Evolutionary conservation across 2,329 filamentous ascomycete genomes (phyloP).

Genomic region (Epichloe hybrida): DNA sequence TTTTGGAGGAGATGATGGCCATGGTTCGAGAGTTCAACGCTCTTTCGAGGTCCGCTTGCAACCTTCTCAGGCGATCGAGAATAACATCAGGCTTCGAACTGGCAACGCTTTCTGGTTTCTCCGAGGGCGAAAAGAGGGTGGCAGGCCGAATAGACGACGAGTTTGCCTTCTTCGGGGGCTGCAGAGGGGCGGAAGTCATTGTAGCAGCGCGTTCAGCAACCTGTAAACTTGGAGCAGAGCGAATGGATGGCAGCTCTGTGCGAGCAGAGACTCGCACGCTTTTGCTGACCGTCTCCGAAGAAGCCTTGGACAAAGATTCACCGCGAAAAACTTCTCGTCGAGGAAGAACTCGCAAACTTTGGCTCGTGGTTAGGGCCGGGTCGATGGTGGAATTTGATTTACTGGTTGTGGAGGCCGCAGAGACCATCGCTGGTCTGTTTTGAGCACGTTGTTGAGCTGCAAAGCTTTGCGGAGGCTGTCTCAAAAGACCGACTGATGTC

Average conservation of each 20-base stretch:
- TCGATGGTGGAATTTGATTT: slow-evolving; percentile 15
- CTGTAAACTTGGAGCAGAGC: slow-evolving; percentile 14
- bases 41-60: slow-evolving; percentile 49
- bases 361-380: slow-evolving; percentile 12
- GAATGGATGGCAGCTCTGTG: slow-evolving; percentile 15
- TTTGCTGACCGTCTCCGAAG: slow-evolving; percentile 12
- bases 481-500: slow-evolving; percentile 30
- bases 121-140: slow-evolving; percentile 42
- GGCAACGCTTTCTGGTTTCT: slow-evolving; percentile 35
- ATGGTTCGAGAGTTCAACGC: slow-evolving; percentile 50
- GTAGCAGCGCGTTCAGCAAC: slow-evolving; percentile 18
- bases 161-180: slow-evolving; percentile 15
- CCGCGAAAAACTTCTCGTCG: slow-evolving; percentile 16
- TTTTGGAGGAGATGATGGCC: slow-evolving; percentile 44
- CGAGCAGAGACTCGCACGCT: slow-evolving; percentile 17
- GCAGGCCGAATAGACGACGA: slow-evolving; percentile 23
- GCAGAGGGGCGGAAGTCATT: slow-evolving; percentile 12
- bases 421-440: slow-evolving; percentile 25
- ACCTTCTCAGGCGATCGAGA: slow-evolving; percentile 37
- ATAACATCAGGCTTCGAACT: slow-evolving; percentile 45
- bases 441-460: slow-evolving; percentile 52
- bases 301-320: slow-evolving; percentile 12
- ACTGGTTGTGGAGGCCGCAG: slow-evolving; percentile 14
- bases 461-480: slow-evolving; percentile 49
- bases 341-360: slow-evolving; percentile 16